Evolutionary conservation across 257 asterid genomes (phyloP), one percentile per base, ranked within the genome.

Genomic region (Solanum peruvianum): DNA sequence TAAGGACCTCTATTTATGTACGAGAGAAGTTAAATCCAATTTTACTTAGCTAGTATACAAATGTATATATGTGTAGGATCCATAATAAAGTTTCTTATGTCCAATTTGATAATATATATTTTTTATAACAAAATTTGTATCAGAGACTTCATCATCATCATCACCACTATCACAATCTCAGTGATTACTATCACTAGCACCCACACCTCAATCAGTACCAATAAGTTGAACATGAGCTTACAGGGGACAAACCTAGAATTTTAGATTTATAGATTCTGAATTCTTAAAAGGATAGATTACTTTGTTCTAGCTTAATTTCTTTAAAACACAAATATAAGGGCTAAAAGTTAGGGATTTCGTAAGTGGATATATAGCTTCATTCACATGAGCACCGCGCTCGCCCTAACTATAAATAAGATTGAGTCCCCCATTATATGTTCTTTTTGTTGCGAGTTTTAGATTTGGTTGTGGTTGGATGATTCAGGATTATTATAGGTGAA

Each of bases 161-260:
- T 8, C 5, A 29, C 10, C 69, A 1, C 1, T 27, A n/a, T 5
- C 75, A 7, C 21, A 41, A 58, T 8, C 27, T 58, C 67, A 1
- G 2, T 21, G 7, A 13, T 31, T n/a, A 67, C 9, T 11, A 67
- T 18, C 21, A 67, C 21, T 21, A 67, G 4, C 20, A 67, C 21
- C 73, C 10, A 3, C 11, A 29, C 75, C 23, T 29, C 75, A 21
- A 67, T 67, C 75, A 29, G 11, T 35, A 27, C 39, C 39, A 29
- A 6, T 33, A 14, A 13, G 11, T 4, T 13, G 9, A 67, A 29
- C 39, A 13, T 3, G 39, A 67, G 3, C 6, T 67, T 21, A 27
- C 11, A 13, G 0, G 0, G 11, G 75, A 16, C 15, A 18, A 20
- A 66, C 2, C 2, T 13, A 29, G 6, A 29, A 67, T 29, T 14